phyloP scores from a whole-genome alignment of 2,329 filamentous ascomycete genomes.

The Scedosporium aurantiacum region DNA sequence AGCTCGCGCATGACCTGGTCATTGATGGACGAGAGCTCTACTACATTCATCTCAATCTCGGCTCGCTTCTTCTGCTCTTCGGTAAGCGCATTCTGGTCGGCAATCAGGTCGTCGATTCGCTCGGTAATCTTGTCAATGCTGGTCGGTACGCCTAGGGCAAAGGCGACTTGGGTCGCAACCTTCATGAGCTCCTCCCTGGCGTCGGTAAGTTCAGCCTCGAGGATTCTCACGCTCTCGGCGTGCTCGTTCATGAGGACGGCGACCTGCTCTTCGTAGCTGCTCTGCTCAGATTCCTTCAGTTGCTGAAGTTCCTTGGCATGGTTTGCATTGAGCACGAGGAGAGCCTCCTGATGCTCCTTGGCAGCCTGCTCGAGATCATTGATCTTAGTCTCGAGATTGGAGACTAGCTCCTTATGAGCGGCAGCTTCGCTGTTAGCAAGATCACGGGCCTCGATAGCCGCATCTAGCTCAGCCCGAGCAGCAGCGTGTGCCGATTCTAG shows the following conservation, averaged over 20 bases:
- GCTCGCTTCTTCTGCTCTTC: slow-evolving; percentile 43
- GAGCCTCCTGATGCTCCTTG: slow-evolving; percentile 39
- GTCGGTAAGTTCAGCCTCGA: slow-evolving; percentile 52
- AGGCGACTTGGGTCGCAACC: slow-evolving; percentile 51
- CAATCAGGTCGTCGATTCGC: slow-evolving; percentile 45
- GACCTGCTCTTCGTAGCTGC: slow-evolving; percentile 46
- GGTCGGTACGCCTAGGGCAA: slow-evolving; percentile 49
- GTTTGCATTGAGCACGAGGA: slow-evolving; percentile 36
- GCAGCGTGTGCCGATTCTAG: slow-evolving; percentile 62
- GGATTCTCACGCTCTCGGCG: slow-evolving; percentile 38
- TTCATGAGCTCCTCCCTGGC: slow-evolving; percentile 57
- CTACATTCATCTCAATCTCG: slow-evolving; percentile 44
- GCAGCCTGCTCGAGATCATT: slow-evolving; percentile 47
- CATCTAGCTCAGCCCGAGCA: slow-evolving; percentile 56
- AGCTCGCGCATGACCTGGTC: slow-evolving; percentile 51
- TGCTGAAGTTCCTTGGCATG: slow-evolving; percentile 40
- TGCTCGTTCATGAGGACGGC: slow-evolving; percentile 50
- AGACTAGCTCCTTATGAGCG: slow-evolving; percentile 35
- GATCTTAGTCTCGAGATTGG: slow-evolving; percentile 47
- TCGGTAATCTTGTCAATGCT: slow-evolving; percentile 58
- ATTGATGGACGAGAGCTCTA: slow-evolving; percentile 46
- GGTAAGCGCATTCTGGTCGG: slow-evolving; percentile 42
- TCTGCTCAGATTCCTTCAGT: slow-evolving; percentile 36
- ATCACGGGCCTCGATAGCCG: slow-evolving; percentile 50
- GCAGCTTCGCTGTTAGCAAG: slow-evolving; percentile 33